Conservation (phyloP, 1,284 basidiomycete species). For the Pascua sp. region DNA sequence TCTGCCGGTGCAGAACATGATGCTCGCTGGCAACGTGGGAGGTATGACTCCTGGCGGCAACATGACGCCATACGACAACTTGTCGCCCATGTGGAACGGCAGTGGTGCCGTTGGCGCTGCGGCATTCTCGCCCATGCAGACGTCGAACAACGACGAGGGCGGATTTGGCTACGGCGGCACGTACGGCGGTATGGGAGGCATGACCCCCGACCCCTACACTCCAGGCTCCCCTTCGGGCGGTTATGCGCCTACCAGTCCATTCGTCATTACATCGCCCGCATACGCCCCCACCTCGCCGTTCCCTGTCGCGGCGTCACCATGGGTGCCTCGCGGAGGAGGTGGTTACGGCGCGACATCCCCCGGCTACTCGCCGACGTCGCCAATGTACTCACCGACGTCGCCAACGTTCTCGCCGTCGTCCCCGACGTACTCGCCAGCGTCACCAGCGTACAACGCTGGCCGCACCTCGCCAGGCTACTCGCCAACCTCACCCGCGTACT, state of each 20-base stretch:
- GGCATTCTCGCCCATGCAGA: slow-evolving; percentile 90
- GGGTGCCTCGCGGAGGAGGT: slow-evolving; percentile 56
- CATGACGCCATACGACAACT: slow-evolving; percentile 93
- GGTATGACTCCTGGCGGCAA: slow-evolving; percentile 80
- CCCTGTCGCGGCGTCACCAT: slow-evolving; percentile 66
- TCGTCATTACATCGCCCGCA: slow-evolving; percentile 50
- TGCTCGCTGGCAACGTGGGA: slow-evolving; percentile 72
- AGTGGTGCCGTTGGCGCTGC: slow-evolving; percentile 73
- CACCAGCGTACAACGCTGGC: slow-evolving; percentile 62
- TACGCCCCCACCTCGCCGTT: slow-evolving; percentile 76
- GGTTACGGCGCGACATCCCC: slow-evolving; percentile 65
- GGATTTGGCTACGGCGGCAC: slow-evolving; percentile 58
- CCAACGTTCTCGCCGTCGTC: slow-evolving; percentile 61
- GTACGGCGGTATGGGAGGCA: slow-evolving; percentile 57
- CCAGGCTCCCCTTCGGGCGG: slow-evolving; percentile 28
- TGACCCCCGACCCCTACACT: slow-evolving; percentile 66
- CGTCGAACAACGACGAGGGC: slow-evolving; percentile 73
- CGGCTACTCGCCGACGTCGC: slow-evolving; percentile 82
- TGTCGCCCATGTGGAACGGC: slow-evolving; percentile 58
- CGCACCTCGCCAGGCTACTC: slow-evolving; percentile 39
- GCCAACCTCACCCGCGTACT: slow-evolving; percentile 38
- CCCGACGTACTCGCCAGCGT: slow-evolving; percentile 56
- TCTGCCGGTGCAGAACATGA: slow-evolving; percentile 77
- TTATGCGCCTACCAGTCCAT: slow-evolving; percentile 81
- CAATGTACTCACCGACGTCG: slow-evolving; percentile 83